Conservation (phyloP, 305 asterid genomes). For the Solanum chacoense region DNA sequence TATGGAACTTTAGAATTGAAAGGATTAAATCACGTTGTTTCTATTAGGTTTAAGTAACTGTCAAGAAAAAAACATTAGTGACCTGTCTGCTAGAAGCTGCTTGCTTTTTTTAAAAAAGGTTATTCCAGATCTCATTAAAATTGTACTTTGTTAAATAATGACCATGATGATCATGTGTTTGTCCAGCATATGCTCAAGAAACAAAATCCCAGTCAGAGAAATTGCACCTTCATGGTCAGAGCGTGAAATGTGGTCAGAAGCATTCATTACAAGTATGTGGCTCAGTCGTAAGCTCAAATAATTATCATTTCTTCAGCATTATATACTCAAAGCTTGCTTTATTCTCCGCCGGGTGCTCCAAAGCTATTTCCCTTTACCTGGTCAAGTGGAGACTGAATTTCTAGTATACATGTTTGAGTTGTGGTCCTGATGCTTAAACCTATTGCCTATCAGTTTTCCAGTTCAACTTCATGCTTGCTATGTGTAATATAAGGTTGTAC, state of each 20-base stretch:
- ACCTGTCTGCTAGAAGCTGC: background rate
- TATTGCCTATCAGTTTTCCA: background rate
- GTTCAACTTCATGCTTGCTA: background rate
- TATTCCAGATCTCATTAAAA: background rate
- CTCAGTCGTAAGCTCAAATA: background rate
- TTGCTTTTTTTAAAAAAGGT: background rate
- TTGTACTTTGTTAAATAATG: background rate
- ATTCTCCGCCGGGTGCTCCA: background rate
- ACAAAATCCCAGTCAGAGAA: conserved; percentile 64
- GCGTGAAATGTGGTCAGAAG: conserved; percentile 69
- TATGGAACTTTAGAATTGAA: background rate
- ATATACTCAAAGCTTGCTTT: background rate
- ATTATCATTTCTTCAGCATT: background rate
- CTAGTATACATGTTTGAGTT: background rate
- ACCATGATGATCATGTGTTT: conserved; percentile 5
- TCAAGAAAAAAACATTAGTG: background rate
- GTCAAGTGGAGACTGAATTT: background rate
- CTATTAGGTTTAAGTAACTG: background rate
- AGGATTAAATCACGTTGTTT: background rate
- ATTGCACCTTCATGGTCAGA: conserved; percentile 87
- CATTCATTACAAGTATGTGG: conserved; percentile 71
- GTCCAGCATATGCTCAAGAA: conserved; percentile 56
- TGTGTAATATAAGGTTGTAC: background rate
- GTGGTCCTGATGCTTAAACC: background rate
- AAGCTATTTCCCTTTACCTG: background rate